These are phyloP conservation scores for Gentiana macrophylla DNA, from an alignment of 257 asterid species.

Conservation along the genomic window DNA sequence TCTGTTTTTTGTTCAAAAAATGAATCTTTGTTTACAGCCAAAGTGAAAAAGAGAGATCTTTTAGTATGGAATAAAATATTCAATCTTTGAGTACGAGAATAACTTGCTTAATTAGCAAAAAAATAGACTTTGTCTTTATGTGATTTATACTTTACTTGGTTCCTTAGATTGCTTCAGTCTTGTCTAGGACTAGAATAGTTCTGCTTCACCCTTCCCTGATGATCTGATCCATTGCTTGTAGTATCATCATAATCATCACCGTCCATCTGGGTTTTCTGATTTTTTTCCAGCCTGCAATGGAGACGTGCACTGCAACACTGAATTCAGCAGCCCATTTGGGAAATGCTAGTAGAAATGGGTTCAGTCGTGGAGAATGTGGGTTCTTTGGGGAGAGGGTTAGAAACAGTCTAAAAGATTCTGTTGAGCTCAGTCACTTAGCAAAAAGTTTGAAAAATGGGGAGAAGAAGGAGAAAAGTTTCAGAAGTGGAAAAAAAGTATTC, in stretches of 20 bases:
- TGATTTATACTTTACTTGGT: constrained; percentile 65
- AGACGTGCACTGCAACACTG: constrained; percentile 12
- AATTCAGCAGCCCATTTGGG: constrained; percentile 36
- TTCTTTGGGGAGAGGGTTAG: constrained; percentile 51
- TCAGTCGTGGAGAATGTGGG: constrained; percentile 36
- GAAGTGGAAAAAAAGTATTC: constrained; percentile 49
- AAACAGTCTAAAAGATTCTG: constrained; percentile 28
- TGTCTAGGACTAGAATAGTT: constrained; percentile 16
- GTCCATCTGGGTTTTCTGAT: constrained; percentile 7
- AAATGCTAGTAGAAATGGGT: constrained; percentile 21
- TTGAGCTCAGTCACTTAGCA: constrained; percentile 24
- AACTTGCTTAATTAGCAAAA: constrained; percentile 2
- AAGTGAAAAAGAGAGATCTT: not conserved
- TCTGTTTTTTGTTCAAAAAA: no score
- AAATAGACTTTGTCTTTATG: constrained; percentile 27
- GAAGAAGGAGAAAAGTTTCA: constrained; percentile 31
- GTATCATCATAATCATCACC: not conserved
- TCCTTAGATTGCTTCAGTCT: constrained; percentile 33
- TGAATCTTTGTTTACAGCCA: not conserved
- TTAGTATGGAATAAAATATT: not conserved
- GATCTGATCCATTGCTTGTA: constrained; percentile 1
- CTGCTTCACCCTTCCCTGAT: constrained; percentile 8
- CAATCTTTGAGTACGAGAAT: no score
- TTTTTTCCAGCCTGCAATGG: constrained; percentile 6
- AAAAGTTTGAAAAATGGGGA: constrained; percentile 32